Conservation (phyloP, 495 filamentous ascomycete species). For the Letharia lupina region DNA sequence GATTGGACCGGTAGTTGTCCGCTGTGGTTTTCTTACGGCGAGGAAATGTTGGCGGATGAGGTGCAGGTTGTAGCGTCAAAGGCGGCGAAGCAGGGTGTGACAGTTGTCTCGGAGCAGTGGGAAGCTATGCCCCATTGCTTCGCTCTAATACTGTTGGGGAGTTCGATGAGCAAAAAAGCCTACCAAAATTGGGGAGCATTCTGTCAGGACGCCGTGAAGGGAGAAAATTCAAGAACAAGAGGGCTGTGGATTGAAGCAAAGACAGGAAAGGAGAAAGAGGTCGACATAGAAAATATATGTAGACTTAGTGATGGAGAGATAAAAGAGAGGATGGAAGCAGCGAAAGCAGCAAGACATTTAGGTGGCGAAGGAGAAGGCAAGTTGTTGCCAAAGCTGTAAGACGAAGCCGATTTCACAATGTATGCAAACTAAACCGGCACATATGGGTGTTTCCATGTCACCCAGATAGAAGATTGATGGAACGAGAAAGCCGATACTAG, state of each 20-base stretch:
- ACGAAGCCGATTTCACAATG: background rate
- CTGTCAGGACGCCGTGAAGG: constrained; percentile 33
- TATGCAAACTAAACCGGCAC: background rate
- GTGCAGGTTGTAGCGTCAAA: constrained; percentile 51
- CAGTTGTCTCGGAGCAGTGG: constrained; percentile 63
- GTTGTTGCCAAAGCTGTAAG: constrained; percentile 21
- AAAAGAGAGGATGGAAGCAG: constrained; percentile 38
- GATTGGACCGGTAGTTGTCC: constrained; percentile 66
- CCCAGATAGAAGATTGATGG: background rate
- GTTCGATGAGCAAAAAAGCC: constrained; percentile 41
- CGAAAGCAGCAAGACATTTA: constrained; percentile 39
- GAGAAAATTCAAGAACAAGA: constrained; percentile 33
- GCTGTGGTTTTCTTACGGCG: constrained; percentile 62
- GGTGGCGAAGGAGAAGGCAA: constrained; percentile 38
- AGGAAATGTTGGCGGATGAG: constrained; percentile 75
- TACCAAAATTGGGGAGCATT: constrained; percentile 53
- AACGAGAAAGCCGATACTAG: background rate
- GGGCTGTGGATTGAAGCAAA: constrained; percentile 50
- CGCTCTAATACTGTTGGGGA: constrained; percentile 50
- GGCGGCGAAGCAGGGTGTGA: constrained; percentile 51
- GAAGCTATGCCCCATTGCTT: constrained; percentile 91
- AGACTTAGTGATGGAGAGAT: constrained; percentile 47
- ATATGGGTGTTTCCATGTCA: background rate
- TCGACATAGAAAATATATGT: constrained; percentile 43
- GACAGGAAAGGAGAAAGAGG: constrained; percentile 41